Evolutionary conservation across 768 basidiomycete species (phyloP).

Genomic region (Termitomyces eurrhizus): DNA sequence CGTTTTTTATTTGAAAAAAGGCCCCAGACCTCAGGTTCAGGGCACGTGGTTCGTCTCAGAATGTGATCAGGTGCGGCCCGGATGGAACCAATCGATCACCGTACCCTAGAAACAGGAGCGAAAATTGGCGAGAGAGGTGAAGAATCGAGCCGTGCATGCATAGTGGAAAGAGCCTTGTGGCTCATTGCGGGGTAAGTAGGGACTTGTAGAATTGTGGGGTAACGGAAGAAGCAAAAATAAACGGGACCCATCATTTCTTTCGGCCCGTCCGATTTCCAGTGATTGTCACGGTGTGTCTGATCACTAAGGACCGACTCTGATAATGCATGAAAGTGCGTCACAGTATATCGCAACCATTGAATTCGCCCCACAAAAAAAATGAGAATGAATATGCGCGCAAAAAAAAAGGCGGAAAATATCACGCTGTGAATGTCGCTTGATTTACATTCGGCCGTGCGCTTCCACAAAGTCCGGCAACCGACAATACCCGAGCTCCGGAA

Average conservation of each 20-base stretch:
- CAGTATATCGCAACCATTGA: background rate
- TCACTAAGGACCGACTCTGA: no score
- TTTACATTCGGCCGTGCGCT: slow-evolving; percentile 1
- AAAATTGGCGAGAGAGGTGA: no score
- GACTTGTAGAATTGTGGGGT: background rate
- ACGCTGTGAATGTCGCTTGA: background rate
- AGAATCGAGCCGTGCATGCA: background rate
- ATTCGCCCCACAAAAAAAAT: background rate
- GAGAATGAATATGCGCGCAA: background rate
- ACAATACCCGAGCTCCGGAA: slow-evolving; percentile 11
- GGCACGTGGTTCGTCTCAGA: background rate
- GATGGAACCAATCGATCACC: background rate
- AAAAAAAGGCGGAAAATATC: background rate
- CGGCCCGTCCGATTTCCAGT: background rate
- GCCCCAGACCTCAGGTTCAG: background rate
- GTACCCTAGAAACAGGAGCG: background rate
- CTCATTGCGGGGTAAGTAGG: background rate
- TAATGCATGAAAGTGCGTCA: background rate
- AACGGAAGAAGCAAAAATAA: background rate
- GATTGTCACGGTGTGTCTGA: background rate
- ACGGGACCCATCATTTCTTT: background rate
- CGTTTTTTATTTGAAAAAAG: no score
- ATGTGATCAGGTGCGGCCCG: background rate
- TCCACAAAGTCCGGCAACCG: slow-evolving; percentile 2
- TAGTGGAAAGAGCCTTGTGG: background rate